These are phyloP conservation scores for Beauveria scarabaeidicola DNA, from an alignment of 2,329 filamentous ascomycete genomes.

Conservation along the genomic window DNA sequence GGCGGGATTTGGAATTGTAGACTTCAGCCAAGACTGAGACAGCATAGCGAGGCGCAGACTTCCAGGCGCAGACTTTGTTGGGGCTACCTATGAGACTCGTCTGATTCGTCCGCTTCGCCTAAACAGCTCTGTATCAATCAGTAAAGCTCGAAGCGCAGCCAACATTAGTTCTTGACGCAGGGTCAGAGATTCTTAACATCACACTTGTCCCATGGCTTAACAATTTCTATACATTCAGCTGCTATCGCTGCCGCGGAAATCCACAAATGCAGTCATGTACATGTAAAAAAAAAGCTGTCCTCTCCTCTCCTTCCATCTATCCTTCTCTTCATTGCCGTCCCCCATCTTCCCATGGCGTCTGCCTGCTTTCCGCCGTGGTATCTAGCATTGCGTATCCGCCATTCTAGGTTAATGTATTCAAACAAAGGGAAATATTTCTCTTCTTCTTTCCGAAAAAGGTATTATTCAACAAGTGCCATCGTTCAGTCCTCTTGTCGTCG, in stretches of 20 bases:
- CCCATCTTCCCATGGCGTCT: background rate
- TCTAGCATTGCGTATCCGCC: background rate
- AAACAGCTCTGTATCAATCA: too few relatives aligned
- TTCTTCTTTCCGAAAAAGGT: background rate
- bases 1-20: background rate
- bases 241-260: constrained; percentile 7
- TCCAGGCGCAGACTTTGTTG: background rate
- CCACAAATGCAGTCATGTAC: constrained; percentile 11
- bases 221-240: constrained; percentile 11
- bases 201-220: background rate
- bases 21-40: background rate
- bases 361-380: background rate
- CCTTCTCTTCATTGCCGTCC: background rate
- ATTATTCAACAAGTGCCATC: background rate
- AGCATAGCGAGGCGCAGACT: background rate
- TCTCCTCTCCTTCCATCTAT: background rate
- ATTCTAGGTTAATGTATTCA: constrained; percentile 5
- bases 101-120: background rate
- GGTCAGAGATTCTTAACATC: background rate
- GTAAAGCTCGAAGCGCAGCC: background rate
- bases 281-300: constrained; percentile 4
- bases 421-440: constrained; percentile 7
- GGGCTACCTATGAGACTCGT: background rate
- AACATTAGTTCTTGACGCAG: background rate
- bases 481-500: background rate